phyloP scores from a whole-genome alignment of 805 yeast genomes.

The Hanseniaspora clermontiae region DNA sequence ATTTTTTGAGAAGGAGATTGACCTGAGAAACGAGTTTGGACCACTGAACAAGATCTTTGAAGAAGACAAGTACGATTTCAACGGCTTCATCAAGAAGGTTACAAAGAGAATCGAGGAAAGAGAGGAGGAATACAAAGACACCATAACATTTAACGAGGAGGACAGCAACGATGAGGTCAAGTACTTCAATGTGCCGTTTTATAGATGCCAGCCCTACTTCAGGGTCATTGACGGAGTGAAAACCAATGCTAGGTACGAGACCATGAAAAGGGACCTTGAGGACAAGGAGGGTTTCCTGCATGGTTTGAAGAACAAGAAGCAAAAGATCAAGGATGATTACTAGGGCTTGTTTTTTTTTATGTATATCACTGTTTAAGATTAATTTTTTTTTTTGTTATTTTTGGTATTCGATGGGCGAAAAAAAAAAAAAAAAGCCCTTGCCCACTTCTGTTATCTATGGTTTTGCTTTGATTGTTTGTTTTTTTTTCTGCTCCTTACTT shows the following conservation, averaged over 20 bases:
- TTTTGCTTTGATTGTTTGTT: too few relatives aligned
- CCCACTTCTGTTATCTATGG: too few relatives aligned
- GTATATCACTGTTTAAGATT: too few relatives aligned
- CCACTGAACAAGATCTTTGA: constrained; percentile 17
- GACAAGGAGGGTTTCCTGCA: constrained; percentile 15
- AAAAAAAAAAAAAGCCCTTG: too few relatives aligned
- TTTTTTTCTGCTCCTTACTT: background rate
- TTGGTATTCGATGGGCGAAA: background rate
- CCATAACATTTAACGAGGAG: background rate
- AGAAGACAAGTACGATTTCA: constrained; percentile 32
- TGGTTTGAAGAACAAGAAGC: constrained; percentile 7
- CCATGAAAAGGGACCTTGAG: constrained; percentile 18
- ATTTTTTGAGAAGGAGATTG: constrained; percentile 66
- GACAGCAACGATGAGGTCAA: constrained; percentile 2
- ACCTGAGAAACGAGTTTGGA: constrained; percentile 64
- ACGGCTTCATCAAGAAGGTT: constrained; percentile 47
- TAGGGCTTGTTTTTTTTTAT: background rate
- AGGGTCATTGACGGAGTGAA: constrained; percentile 73
- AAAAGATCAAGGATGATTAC: constrained; percentile 11
- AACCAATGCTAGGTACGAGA: constrained; percentile 33
- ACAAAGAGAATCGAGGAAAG: constrained; percentile 41
- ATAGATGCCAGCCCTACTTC: constrained; percentile 95
- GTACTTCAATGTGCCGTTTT: constrained; percentile 73
- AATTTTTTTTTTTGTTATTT: background rate
- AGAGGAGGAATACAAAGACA: constrained; percentile 38